Conservation (phyloP, 2,329 filamentous ascomycete species). For the Cladorrhinum sp. region DNA sequence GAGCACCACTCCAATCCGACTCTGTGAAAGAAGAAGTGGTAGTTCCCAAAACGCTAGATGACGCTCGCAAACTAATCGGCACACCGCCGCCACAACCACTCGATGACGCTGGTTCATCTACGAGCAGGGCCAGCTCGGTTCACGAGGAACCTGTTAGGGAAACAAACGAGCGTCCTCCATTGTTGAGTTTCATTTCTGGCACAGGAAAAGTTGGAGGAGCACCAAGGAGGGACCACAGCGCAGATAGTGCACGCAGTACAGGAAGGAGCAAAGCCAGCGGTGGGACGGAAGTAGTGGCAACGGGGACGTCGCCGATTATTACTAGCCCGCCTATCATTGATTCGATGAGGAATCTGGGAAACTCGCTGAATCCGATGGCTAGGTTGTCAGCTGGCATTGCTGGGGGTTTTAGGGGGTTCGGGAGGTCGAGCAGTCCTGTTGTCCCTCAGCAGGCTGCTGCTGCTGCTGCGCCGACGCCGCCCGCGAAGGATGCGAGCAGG, state of each 20-base stretch:
- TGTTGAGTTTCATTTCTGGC: constrained; percentile 63
- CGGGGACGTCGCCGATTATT: constrained; percentile 31
- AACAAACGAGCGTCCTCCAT: constrained; percentile 30
- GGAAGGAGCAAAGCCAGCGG: constrained; percentile 35
- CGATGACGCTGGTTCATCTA: constrained; percentile 55
- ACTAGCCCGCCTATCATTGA: constrained; percentile 66
- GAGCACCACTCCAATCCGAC: constrained; percentile 43
- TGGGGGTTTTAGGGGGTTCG: constrained; percentile 71
- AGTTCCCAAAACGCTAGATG: constrained; percentile 86
- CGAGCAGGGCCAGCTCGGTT: constrained; percentile 55
- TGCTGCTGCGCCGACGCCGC: constrained; percentile 30
- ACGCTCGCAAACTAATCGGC: constrained; percentile 83
- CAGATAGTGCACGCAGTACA: constrained; percentile 65
- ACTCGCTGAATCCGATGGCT: constrained; percentile 77
- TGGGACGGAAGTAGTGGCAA: constrained; percentile 27
- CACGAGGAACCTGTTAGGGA: constrained; percentile 36
- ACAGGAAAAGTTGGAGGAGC: constrained; percentile 59
- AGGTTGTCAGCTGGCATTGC: constrained; percentile 65
- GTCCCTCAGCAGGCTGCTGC: neutral
- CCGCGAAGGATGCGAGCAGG: constrained; percentile 36
- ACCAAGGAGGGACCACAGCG: constrained; percentile 64
- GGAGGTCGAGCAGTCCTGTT: constrained; percentile 44
- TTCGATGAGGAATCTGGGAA: constrained; percentile 77
- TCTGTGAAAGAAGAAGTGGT: constrained; percentile 44
- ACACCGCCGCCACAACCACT: constrained; percentile 51